Evolutionary conservation across 305 asterid species (phyloP), one percentile per base, ranked within the genome.

Genomic region (Fraxinus floribunda): DNA sequence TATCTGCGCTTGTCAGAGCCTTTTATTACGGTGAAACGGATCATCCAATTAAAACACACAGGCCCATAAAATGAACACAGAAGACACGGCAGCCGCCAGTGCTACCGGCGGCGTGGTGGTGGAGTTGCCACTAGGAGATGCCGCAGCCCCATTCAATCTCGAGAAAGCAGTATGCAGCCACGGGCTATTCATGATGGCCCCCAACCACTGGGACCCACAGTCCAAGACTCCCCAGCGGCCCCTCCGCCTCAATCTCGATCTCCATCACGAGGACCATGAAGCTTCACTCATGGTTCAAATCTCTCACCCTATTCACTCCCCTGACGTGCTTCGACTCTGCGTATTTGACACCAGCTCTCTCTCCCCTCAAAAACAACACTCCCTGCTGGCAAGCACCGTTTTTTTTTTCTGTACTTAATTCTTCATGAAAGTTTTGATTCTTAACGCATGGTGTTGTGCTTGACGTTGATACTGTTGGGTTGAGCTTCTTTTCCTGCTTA

Each of bases 171-270:
- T 94, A 8, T 94, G 97, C 85, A 93, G 97, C 90, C 93, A 93
- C 76, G 97, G 97, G 2, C 83, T 94, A 7, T 93, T 94, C 88
- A 94, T 94, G 98, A 94, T 92, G 94, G 95, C 98, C 41, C 98
- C 97, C 70, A 94, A 94, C 77, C 89, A 80, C 46, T 94, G 98
- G 97, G 95, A 93, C 86, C 82, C 95, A 44, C 88, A 64, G 44
- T 88, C 94, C 85, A 90, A 92, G 87, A 91, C 97, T 86, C 90
- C 92, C 80, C 86, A 26, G 75, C 95, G 97, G n/a, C n/a, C 97
- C 49, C 88, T 93, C 8, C 97, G 92, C 86, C 97, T 93, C 71
- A 77, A 84, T 88, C 85, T 82, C 79, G 88, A 76, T 24, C 71
- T 20, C 15, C 66, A 77, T 20, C 77, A 85, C 32, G 84, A 85